Conservation (phyloP, 495 filamentous ascomycete species). For the Penicillium tannophilum region DNA sequence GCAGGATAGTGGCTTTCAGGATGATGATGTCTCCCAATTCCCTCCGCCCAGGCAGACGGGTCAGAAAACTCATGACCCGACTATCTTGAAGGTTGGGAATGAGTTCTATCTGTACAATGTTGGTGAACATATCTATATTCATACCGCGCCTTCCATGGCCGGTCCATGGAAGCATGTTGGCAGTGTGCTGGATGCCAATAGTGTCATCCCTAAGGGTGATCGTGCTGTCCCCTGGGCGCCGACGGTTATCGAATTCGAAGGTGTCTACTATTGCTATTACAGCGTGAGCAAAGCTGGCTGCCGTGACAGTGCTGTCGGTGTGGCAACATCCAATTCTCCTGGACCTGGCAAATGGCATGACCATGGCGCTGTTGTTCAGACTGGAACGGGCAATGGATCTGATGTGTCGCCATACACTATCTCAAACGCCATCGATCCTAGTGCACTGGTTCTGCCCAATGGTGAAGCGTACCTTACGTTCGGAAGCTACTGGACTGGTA, state of each 20-base stretch:
- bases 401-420: constrained; percentile 52
- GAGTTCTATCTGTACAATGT: constrained; percentile 45
- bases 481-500: constrained; percentile 72
- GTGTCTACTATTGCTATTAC: constrained; percentile 73
- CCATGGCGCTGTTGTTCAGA: constrained; percentile 45
- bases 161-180: constrained; percentile 47
- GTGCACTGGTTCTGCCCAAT: constrained; percentile 50
- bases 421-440: constrained; percentile 77
- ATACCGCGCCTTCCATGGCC: constrained; percentile 36
- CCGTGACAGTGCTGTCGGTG: constrained; percentile 68
- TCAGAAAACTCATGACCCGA: constrained; percentile 45
- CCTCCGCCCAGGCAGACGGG: constrained; percentile 36
- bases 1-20: constrained; percentile 8
- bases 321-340: constrained; percentile 65
- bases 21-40: constrained; percentile 18
- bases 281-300: constrained; percentile 67
- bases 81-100: constrained; percentile 34
- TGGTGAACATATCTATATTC: constrained; percentile 37
- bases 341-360: constrained; percentile 62
- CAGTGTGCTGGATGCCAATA: constrained; percentile 37
- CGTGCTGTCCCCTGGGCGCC: constrained; percentile 58
- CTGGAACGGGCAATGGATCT: constrained; percentile 37
- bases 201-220: constrained; percentile 45
- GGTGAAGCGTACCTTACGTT: constrained; percentile 61
- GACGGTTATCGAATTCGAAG: constrained; percentile 56